These are phyloP conservation scores for Zygosaccharomyces gambellarensis DNA, from an alignment of 805 yeast species.

Conservation along the genomic window DNA sequence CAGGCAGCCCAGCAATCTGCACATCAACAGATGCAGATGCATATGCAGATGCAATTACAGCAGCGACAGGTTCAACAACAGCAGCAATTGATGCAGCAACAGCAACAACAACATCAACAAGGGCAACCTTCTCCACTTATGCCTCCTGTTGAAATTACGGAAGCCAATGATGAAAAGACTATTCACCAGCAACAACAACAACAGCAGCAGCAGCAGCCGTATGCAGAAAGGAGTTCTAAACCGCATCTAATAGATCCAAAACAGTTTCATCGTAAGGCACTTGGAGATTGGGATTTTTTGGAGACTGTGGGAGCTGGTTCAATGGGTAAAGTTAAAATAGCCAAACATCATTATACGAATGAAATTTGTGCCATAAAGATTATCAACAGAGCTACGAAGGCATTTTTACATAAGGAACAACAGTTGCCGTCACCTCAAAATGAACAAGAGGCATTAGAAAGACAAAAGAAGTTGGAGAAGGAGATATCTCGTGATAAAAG, in stretches of 20 bases:
- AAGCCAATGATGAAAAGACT: constrained; percentile 8
- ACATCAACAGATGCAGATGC: neutral
- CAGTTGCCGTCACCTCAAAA: constrained; percentile 62
- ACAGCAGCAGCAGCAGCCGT: constrained; percentile 18
- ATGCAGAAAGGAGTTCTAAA: constrained; percentile 13
- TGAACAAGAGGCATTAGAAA: constrained; percentile 51
- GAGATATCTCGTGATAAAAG: constrained; percentile 88
- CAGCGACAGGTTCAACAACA: constrained; percentile 4
- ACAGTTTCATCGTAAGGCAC: constrained; percentile 72
- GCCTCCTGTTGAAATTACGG: constrained; percentile 24
- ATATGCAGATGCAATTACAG: constrained; percentile 6
- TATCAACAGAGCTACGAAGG: constrained; percentile 81
- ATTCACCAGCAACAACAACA: constrained; percentile 10
- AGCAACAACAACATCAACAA: constrained; percentile 2
- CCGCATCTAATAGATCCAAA: constrained; percentile 21
- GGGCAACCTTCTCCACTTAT: constrained; percentile 16
- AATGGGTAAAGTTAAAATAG: constrained; percentile 97
- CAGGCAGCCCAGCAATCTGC: constrained; percentile 9
- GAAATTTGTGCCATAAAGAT: constrained; percentile 90
- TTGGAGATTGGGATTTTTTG: constrained; percentile 95
- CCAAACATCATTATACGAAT: constrained; percentile 73
- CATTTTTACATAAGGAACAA: constrained; percentile 67
- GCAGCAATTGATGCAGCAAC: constrained; percentile 2
- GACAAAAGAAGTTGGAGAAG: constrained; percentile 67
- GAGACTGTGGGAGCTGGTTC: constrained; percentile 98